Evolutionary conservation across 257 asterid genomes (phyloP).

Genomic region (Gentiana straminea): DNA sequence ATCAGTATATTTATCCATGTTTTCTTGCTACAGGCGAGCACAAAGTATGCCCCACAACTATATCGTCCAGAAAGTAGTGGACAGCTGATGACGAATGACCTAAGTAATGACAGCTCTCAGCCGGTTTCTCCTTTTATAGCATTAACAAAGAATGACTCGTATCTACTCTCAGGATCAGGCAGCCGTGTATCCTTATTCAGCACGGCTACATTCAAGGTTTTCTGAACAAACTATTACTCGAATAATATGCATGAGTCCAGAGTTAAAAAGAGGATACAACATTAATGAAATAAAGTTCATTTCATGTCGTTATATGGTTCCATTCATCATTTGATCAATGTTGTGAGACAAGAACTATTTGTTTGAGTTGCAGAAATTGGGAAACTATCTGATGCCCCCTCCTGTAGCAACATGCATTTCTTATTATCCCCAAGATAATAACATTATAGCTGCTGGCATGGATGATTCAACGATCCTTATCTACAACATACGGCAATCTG

Average conservation of each 20-base stretch:
- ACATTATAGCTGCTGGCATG: slow-evolving; percentile 54
- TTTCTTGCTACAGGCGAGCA: slow-evolving; percentile 36
- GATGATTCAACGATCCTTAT: slow-evolving; percentile 58
- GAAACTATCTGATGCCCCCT: slow-evolving; percentile 32
- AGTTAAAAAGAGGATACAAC: neutral
- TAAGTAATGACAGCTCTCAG: neutral
- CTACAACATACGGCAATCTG: slow-evolving; percentile 41
- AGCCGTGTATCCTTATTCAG: slow-evolving; percentile 3
- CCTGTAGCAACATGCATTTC: slow-evolving; percentile 57
- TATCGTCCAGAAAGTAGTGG: slow-evolving; percentile 44
- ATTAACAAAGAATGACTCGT: slow-evolving; percentile 11
- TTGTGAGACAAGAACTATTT: slow-evolving; percentile 3
- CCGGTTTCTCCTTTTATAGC: slow-evolving; percentile 1
- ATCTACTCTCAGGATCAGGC: slow-evolving; percentile 3
- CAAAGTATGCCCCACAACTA: slow-evolving; percentile 37
- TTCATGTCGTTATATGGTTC: neutral
- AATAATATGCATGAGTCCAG: neutral
- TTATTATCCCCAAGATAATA: slow-evolving; percentile 67
- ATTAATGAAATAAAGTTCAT: neutral
- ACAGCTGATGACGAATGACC: slow-evolving; percentile 17
- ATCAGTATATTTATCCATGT: too few species aligned
- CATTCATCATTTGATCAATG: neutral
- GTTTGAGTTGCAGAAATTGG: slow-evolving; percentile 47
- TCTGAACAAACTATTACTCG: neutral
- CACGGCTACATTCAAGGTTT: neutral